These are phyloP conservation scores for Melanogaster broomeanus DNA, from an alignment of 768 basidiomycete genomes.

Conservation along the genomic window DNA sequence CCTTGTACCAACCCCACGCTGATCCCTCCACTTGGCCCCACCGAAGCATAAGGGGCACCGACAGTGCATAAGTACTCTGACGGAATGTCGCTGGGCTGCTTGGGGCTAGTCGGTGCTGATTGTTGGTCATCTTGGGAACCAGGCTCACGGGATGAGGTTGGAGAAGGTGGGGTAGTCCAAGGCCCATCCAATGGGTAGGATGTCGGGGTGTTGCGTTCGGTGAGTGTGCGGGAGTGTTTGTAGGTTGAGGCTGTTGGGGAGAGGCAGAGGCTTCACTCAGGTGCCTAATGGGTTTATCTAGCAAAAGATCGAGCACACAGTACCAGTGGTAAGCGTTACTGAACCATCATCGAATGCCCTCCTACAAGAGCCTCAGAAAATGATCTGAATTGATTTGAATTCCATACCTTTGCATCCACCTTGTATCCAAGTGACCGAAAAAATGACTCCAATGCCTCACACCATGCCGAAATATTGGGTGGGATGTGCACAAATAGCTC, in stretches of 20 bases:
- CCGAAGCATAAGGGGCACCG: constrained; percentile 32
- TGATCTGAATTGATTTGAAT: neutral
- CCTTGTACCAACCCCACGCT: neutral
- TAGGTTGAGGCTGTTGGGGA: neutral
- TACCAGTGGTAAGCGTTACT: constrained; percentile 31
- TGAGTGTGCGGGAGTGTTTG: too few species aligned
- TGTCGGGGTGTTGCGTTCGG: too few species aligned
- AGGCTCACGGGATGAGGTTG: neutral
- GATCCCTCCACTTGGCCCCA: neutral
- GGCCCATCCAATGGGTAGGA: neutral
- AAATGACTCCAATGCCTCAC: constrained; percentile 28
- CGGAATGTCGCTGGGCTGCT: too few species aligned
- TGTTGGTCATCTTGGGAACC: neutral
- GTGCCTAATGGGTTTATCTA: constrained; percentile 6
- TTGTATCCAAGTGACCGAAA: constrained; percentile 19
- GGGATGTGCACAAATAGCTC: constrained; percentile 26
- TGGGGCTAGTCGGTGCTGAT: neutral
- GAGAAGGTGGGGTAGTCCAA: too few species aligned
- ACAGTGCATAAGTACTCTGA: constrained; percentile 11
- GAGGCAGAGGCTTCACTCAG: neutral
- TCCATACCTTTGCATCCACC: constrained; percentile 15
- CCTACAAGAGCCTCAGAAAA: constrained; percentile 12
- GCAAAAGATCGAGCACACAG: constrained; percentile 12
- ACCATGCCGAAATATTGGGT: constrained; percentile 30
- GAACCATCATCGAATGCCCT: constrained; percentile 23